A percentile compares a stretch with the other conserved stretches of the same genome.
phyloP scores from a whole-genome alignment of 164 flowering plant genomes.

The Paratinospora sagittata region DNA sequence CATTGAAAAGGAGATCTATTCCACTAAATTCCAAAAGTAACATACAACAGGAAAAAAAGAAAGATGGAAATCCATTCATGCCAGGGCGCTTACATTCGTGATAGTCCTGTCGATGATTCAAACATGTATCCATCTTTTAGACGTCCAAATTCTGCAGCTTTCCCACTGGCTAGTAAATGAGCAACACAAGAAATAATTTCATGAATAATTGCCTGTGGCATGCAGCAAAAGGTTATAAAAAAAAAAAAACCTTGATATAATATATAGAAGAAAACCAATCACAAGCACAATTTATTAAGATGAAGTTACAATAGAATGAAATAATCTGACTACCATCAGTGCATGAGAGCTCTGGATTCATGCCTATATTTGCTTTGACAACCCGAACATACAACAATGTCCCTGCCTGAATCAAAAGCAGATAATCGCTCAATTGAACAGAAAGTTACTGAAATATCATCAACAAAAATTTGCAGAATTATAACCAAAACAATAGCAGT shows the following conservation, averaged over 20 bases:
- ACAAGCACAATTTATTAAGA: background rate
- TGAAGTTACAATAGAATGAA: background rate
- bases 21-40: background rate
- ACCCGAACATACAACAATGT: slow-evolving; percentile 79
- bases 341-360: slow-evolving; percentile 94
- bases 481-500: background rate
- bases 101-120: slow-evolving; percentile 81
- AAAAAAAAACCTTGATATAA: background rate
- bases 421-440: background rate
- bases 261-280: background rate
- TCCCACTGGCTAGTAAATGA: slow-evolving; percentile 54
- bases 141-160: slow-evolving; percentile 82
- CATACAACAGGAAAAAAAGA: too few relatives aligned
- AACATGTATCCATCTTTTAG: slow-evolving; percentile 85
- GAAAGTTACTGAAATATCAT: background rate
- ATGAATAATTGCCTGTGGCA: background rate
- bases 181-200: background rate
- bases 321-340: slow-evolving; percentile 62
- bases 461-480: background rate
- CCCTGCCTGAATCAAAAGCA: slow-evolving; percentile 48
- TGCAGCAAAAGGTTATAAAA: background rate
- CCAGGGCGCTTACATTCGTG: slow-evolving; percentile 55
- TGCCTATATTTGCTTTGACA: slow-evolving; percentile 78
- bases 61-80: background rate
- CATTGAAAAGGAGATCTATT: background rate